Evolutionary conservation across 169 alveolate genomes (phyloP).

Genomic region (Cytauxzoon felis): DNA sequence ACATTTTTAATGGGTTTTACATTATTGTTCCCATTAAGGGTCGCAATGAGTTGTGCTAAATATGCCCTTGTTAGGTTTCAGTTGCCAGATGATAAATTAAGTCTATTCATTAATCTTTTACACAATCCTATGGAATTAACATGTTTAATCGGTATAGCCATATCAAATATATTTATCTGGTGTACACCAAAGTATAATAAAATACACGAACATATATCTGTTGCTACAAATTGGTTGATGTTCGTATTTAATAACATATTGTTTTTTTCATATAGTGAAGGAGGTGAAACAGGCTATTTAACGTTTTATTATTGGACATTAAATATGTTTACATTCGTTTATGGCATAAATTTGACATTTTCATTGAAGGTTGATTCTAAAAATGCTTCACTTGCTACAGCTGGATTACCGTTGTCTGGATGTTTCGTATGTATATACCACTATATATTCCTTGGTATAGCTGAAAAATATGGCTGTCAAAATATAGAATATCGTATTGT

Average conservation of each 20-base stretch:
- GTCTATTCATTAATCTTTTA: constrained; percentile 19
- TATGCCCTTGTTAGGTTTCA: constrained; percentile 21
- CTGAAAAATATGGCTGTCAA: background rate
- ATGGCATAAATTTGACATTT: constrained; percentile 1
- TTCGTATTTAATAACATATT: background rate
- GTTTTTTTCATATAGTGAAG: constrained; percentile 1
- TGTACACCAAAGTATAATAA: background rate
- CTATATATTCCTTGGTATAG: background rate
- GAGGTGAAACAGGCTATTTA: constrained; percentile 13
- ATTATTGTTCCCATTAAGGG: constrained; percentile 2
- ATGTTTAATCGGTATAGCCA: no score
- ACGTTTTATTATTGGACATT: constrained; percentile 16
- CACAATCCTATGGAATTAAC: no score
- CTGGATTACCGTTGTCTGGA: constrained; percentile 26
- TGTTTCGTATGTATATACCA: constrained; percentile 1
- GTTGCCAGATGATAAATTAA: background rate
- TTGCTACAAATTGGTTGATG: background rate
- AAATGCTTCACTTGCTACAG: constrained; percentile 4
- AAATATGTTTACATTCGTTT: background rate
- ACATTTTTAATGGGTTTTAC: constrained; percentile 12
- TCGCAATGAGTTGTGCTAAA: constrained; percentile 12
- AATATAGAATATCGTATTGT: constrained; percentile 6
- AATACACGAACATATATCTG: background rate
- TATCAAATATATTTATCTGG: no score
- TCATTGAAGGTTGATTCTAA: background rate